These are phyloP conservation scores for Allodekkera sacchari DNA, from an alignment of 805 yeast genomes.

Conservation along the genomic window DNA sequence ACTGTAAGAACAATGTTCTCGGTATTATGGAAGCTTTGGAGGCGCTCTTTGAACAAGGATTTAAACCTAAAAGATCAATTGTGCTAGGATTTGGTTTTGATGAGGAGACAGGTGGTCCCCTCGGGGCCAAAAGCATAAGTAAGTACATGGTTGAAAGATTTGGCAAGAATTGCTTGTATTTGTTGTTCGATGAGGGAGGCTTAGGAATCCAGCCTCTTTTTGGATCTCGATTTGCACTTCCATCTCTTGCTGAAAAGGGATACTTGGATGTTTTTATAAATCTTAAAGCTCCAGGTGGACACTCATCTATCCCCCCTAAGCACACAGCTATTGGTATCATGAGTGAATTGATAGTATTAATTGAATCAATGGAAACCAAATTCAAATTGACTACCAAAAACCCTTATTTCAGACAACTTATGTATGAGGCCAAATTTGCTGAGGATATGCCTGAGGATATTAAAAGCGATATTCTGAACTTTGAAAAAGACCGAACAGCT, in stretches of 20 bases:
- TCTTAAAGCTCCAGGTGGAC: conserved; percentile 39
- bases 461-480: conserved; percentile 29
- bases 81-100: conserved; percentile 66
- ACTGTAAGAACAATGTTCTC: conserved; percentile 34
- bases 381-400: conserved; percentile 40
- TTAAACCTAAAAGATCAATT: conserved; percentile 52
- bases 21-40: conserved; percentile 57
- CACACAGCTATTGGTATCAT: conserved; percentile 40
- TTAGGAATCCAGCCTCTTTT: conserved; percentile 25
- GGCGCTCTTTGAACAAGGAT: conserved; percentile 40
- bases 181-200: conserved; percentile 38
- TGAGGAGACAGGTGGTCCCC: conserved; percentile 61
- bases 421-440: conserved; percentile 52
- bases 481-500: conserved; percentile 20
- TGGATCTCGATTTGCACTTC: conserved; percentile 31
- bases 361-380: conserved; percentile 51
- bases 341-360: conserved; percentile 29
- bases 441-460: conserved; percentile 18
- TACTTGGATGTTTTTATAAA: conserved; percentile 31
- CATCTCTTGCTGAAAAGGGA: conserved; percentile 42
- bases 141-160: conserved; percentile 25
- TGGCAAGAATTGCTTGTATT: conserved; percentile 34
- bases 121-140: conserved; percentile 44
- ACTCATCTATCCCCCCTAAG: conserved; percentile 38
- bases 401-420: conserved; percentile 47